Evolutionary conservation across 2,329 filamentous ascomycete species (phyloP).

Genomic region (Fusarium staphyleae): DNA sequence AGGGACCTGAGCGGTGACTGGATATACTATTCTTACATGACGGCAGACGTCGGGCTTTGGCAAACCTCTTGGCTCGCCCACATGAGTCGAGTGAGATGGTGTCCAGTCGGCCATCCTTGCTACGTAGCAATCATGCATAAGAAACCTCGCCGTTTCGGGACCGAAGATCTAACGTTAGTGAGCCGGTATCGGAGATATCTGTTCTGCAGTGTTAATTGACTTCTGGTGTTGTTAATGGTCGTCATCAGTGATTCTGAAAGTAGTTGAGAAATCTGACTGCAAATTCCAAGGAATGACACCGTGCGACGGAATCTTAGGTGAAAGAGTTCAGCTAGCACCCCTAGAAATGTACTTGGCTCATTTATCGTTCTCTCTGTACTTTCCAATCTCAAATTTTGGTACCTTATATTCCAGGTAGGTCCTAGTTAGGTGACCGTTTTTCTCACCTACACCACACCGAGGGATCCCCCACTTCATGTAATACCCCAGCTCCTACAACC

Average conservation of each 20-base stretch:
- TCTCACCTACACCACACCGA: conserved; percentile 1
- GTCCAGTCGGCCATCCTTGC: conserved; percentile 11
- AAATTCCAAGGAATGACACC: no score
- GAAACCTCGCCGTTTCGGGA: neutral
- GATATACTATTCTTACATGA: neutral
- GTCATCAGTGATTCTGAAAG: no score
- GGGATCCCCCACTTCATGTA: conserved; percentile 14
- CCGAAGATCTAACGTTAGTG: neutral
- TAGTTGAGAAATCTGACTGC: no score
- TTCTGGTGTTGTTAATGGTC: no score
- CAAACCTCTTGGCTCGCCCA: conserved; percentile 4
- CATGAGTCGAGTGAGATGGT: neutral
- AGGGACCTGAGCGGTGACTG: neutral
- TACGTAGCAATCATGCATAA: neutral
- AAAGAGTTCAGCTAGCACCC: no score
- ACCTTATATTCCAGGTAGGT: no score
- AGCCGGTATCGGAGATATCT: conserved; percentile 6
- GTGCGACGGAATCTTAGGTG: no score
- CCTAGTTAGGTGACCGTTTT: neutral
- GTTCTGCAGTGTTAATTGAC: no score
- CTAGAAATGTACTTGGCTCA: no score
- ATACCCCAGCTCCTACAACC: conserved; percentile 10
- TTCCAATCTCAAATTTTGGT: no score
- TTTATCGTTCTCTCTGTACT: no score
- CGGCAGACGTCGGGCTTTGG: neutral